A percentile compares a stretch with the other conserved stretches of the same genome.
These are phyloP conservation scores for Mycena sp. DNA, from an alignment of 1,284 basidiomycete genomes.

Conservation along the genomic window DNA sequence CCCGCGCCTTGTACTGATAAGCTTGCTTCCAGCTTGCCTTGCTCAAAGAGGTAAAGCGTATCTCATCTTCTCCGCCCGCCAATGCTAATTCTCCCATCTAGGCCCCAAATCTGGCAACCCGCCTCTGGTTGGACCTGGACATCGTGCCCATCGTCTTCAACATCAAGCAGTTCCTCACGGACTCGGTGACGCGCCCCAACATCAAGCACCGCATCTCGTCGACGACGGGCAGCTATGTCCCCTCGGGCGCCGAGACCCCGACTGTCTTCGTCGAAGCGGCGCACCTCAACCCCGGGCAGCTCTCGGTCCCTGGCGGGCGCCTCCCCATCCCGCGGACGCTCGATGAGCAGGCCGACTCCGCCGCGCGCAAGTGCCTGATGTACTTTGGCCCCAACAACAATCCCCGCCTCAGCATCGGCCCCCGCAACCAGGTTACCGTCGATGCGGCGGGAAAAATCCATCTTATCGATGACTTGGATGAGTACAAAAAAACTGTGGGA, in stretches of 20 bases:
- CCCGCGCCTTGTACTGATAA: too few species aligned
- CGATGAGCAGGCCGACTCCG: slow-evolving; percentile 85
- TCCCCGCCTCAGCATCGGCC: slow-evolving; percentile 79
- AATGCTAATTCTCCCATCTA: slow-evolving; percentile 32
- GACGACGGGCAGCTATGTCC: slow-evolving; percentile 76
- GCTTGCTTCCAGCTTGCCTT: too few species aligned
- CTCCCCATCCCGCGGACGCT: slow-evolving; percentile 79
- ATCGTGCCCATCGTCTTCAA: slow-evolving; percentile 85
- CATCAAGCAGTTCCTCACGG: slow-evolving; percentile 83
- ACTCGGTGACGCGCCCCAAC: slow-evolving; percentile 76
- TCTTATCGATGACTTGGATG: slow-evolving; percentile 79
- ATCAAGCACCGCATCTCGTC: slow-evolving; percentile 83
- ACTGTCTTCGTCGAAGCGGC: slow-evolving; percentile 67
- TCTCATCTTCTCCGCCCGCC: too few species aligned
- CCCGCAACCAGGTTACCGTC: slow-evolving; percentile 83
- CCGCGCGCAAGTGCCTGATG: slow-evolving; percentile 83
- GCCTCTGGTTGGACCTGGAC: slow-evolving; percentile 79
- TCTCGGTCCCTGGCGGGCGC: slow-evolving; percentile 57
- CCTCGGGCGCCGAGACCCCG: slow-evolving; percentile 78
- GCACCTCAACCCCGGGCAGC: slow-evolving; percentile 47
- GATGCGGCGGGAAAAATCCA: slow-evolving; percentile 84
- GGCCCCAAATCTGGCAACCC: slow-evolving; percentile 78
- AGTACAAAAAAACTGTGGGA: slow-evolving; percentile 73
- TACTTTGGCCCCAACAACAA: slow-evolving; percentile 84
- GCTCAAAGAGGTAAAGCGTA: too few species aligned